phyloP scores from a whole-genome alignment of 192 early-diverging fungal species.

The Coemansia sp. region DNA sequence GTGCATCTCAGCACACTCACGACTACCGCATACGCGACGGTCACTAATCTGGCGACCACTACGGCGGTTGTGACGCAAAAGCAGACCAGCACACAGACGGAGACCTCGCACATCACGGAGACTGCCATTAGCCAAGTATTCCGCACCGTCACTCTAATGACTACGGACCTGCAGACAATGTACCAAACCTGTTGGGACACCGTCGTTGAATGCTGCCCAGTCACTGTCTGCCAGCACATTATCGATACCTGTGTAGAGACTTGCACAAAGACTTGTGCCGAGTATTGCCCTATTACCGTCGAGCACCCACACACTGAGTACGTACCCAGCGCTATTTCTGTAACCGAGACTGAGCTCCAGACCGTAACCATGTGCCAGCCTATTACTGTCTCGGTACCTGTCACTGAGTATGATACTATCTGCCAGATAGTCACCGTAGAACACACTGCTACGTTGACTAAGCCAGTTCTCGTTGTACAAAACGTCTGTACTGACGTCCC shows the following conservation, averaged over 20 bases:
- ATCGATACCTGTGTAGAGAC: constrained; percentile 48
- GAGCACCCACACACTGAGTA: constrained; percentile 36
- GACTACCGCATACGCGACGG: constrained; percentile 17
- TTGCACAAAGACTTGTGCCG: constrained; percentile 39
- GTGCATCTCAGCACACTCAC: constrained; percentile 22
- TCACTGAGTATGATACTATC: constrained; percentile 54
- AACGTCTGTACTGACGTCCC: constrained; percentile 46
- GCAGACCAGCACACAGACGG: constrained; percentile 21
- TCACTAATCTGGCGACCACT: constrained; percentile 25
- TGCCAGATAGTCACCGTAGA: constrained; percentile 54
- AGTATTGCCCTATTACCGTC: constrained; percentile 39
- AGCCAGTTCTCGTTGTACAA: constrained; percentile 54
- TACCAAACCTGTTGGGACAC: constrained; percentile 42
- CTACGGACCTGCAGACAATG: constrained; percentile 15
- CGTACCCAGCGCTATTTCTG: constrained; percentile 29
- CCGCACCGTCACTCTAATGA: constrained; percentile 28
- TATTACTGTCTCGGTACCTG: constrained; percentile 34
- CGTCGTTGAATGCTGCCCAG: constrained; percentile 48
- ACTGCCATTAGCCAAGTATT: constrained; percentile 25
- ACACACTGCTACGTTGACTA: constrained; percentile 43
- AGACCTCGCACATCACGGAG: constrained; percentile 8
- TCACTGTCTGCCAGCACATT: constrained; percentile 43
- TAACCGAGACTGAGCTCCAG: constrained; percentile 33
- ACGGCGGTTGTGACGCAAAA: constrained; percentile 21
- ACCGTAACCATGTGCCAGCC: constrained; percentile 54